Base-by-base conservation (phyloP, 2,329 filamentous ascomycete genomes). In the Colletotrichum shisoi region DNA sequence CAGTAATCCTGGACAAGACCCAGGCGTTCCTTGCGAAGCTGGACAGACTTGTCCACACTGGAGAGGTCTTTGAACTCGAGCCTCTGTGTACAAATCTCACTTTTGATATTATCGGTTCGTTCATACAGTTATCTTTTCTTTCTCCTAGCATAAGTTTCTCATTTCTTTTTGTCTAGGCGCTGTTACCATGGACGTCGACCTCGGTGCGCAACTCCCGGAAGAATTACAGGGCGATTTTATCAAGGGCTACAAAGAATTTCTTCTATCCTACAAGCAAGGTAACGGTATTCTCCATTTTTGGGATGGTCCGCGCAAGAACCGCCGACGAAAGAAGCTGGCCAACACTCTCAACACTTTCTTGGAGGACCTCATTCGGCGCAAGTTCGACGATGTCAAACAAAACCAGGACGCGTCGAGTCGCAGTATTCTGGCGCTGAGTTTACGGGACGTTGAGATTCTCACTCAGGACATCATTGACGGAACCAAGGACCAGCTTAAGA, bases 401-500 rank as follows among this genome's bases (percentile, higher is more conserved):
- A 24, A 24, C 31, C 49, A 67, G 45, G 57, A 39, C 8, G 24
- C 62, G 7, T 69, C 70, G 21, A 70, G 70, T 1, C 75, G 77
- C 52, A 77, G 75, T 57, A 71, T 80, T 6, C 71, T 80, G 21
- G 71, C 73, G 1, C 71, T 80, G 3, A 76, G 74, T 27, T 71
- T 80, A 3, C 72, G 75, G 31, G 75, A 73, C 21, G 70, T 60
- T 2, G 70, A 74, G 2, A 42, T 67, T 0, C 68, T 79, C 31
- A 74, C 73, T n/a, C 65, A 71, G 0, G 68, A 73, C 6, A 57
- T 77, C 12, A 42, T 80, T 13, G 44, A 72, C 17, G 70, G 73
- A 45, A 77, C 76, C 3, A 74, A 73, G 42, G 76, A 79, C 59
- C 77, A 80, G 67, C 69, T 81, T 39, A 77, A 77, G 57, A 75